Evolutionary conservation across 192 early-diverging fungal species (phyloP).

Genomic region (Allomyces javanicus): DNA sequence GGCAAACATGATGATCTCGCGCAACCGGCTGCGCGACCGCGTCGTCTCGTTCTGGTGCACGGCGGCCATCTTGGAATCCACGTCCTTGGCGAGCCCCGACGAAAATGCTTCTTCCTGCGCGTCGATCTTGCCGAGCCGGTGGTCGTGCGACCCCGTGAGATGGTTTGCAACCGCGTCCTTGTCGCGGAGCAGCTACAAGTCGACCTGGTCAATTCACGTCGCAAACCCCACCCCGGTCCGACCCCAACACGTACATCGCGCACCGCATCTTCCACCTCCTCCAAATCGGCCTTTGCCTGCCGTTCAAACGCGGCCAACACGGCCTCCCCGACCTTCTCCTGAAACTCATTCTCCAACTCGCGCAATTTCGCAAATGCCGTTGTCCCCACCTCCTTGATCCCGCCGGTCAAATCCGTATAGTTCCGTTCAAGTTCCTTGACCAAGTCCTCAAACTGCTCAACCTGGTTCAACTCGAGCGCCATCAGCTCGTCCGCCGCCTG

Average conservation of each 20-base stretch:
- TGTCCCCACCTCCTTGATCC: slow-evolving; percentile 27
- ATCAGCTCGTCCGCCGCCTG: slow-evolving; percentile 26
- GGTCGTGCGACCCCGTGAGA: slow-evolving; percentile 39
- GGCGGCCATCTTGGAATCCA: slow-evolving; percentile 20
- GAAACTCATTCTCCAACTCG: slow-evolving; percentile 37
- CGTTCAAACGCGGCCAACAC: slow-evolving; percentile 27
- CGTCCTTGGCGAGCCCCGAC: slow-evolving; percentile 25
- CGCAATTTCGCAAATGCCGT: slow-evolving; percentile 26
- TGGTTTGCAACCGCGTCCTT: slow-evolving; percentile 36
- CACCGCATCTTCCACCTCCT: slow-evolving; percentile 26
- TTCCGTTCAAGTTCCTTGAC: slow-evolving; percentile 39
- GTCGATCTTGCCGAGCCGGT: slow-evolving; percentile 9
- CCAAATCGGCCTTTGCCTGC: slow-evolving; percentile 34
- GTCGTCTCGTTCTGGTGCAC: slow-evolving; percentile 26
- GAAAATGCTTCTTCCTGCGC: slow-evolving; percentile 28
- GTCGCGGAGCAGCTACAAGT: slow-evolving; percentile 27
- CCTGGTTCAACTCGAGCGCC: slow-evolving; percentile 30
- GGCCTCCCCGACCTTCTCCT: slow-evolving; percentile 31
- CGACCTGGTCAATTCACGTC: not conserved
- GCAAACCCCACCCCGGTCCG: too few species aligned
- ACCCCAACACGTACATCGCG: slow-evolving; percentile 6
- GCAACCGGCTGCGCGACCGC: slow-evolving; percentile 28
- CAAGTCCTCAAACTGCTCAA: slow-evolving; percentile 45
- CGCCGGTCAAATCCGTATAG: slow-evolving; percentile 27
- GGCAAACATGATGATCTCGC: slow-evolving; percentile 34